Conservation (phyloP, 2,329 filamentous ascomycete genomes). For the Bipolaris oryzae region DNA sequence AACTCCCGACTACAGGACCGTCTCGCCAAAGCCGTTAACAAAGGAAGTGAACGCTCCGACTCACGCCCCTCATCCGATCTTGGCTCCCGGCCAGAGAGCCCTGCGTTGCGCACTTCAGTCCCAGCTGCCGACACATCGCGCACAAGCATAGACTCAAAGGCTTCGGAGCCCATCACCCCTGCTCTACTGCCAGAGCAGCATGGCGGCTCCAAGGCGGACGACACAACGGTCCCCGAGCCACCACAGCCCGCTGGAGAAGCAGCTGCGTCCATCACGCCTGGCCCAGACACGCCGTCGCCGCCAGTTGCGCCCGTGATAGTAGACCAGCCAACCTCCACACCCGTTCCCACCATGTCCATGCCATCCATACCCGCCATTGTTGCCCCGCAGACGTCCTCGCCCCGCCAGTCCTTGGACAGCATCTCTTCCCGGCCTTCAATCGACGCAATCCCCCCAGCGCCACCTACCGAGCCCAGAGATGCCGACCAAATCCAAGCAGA, state of each 20-base stretch:
- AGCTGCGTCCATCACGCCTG: constrained; percentile 2
- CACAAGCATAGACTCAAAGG: constrained; percentile 53
- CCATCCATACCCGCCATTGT: constrained; percentile 41
- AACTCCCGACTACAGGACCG: constrained; percentile 89
- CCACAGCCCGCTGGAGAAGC: constrained; percentile 39
- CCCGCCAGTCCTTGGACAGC: constrained; percentile 45
- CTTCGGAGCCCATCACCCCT: constrained; percentile 37
- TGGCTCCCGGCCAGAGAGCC: constrained; percentile 61
- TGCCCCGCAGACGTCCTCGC: constrained; percentile 34
- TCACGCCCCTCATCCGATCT: constrained; percentile 57
- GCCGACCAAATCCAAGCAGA: constrained; percentile 50
- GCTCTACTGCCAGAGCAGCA: constrained; percentile 21
- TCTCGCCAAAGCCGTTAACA: constrained; percentile 83
- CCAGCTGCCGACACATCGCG: constrained; percentile 47
- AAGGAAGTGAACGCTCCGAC: constrained; percentile 63
- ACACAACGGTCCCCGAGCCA: constrained; percentile 17
- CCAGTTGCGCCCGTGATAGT: constrained; percentile 27
- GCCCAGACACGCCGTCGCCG: too few relatives aligned
- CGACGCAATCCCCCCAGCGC: constrained; percentile 35
- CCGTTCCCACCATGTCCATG: constrained; percentile 39
- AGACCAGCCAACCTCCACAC: constrained; percentile 46
- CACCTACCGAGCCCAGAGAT: constrained; percentile 41
- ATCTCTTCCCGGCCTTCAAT: constrained; percentile 38
- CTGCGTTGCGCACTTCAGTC: constrained; percentile 48
- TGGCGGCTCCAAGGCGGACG: constrained; percentile 18